phyloP scores from a whole-genome alignment of 306 rosid species.

The Lablab purpureus region DNA sequence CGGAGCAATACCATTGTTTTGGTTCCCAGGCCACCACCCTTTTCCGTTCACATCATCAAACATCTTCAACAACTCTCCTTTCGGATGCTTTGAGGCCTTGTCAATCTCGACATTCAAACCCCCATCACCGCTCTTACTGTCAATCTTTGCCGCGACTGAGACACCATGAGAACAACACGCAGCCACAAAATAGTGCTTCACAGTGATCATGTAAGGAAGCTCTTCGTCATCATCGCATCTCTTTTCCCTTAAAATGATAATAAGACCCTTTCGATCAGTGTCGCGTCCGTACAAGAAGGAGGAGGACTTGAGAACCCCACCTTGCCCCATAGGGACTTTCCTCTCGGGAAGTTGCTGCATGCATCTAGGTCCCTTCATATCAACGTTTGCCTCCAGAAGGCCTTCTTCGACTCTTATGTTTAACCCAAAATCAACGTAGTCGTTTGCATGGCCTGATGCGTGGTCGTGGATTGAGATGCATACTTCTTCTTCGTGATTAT shows the following conservation, averaged over 20 bases:
- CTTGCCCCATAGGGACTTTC: neutral
- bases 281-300: conserved; percentile 20
- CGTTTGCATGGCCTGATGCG: neutral
- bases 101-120: neutral
- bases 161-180: neutral
- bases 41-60: neutral
- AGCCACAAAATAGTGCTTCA: conserved; percentile 6
- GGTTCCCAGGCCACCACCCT: neutral
- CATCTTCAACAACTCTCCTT: neutral
- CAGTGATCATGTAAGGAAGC: conserved; percentile 3
- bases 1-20: neutral
- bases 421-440: neutral
- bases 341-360: neutral
- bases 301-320: conserved; percentile 18
- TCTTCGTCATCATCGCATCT: neutral
- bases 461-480: conserved; percentile 13
- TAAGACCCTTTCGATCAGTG: neutral
- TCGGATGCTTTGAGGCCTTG: neutral
- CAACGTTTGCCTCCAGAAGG: neutral
- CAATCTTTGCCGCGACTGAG: conserved; percentile 1
- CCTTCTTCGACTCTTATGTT: neutral
- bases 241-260: conserved; percentile 2
- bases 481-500: neutral
- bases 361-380: neutral
- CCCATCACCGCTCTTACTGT: neutral